Conservation (phyloP, 192 early-diverging fungal species). For the Gorgonomyces haynaldii region DNA sequence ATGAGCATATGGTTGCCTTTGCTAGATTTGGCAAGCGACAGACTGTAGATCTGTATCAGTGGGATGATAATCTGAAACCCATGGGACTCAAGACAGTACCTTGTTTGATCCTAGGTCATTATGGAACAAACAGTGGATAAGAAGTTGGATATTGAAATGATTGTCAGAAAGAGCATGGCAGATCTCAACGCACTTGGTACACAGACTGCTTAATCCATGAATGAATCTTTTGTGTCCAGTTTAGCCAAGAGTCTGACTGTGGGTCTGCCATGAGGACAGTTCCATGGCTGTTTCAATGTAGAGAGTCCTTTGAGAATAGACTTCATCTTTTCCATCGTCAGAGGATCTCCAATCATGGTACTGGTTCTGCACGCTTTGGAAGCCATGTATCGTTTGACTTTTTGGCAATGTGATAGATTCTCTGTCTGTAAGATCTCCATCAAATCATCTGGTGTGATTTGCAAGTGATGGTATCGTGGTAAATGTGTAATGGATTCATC, state of each 20-base stretch:
- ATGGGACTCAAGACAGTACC: not conserved
- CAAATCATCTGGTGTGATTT: not conserved
- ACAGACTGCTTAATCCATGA: no score
- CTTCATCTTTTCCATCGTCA: slow-evolving; percentile 59
- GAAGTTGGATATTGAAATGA: slow-evolving; percentile 3
- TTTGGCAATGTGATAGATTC: slow-evolving; percentile 15
- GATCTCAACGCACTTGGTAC: no score
- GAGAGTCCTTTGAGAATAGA: slow-evolving; percentile 71
- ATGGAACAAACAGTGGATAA: not conserved
- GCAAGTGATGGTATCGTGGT: no score
- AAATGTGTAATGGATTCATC: no score
- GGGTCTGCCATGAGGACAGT: slow-evolving; percentile 94
- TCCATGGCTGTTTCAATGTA: slow-evolving; percentile 88
- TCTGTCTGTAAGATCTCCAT: not conserved
- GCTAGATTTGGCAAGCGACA: slow-evolving; percentile 9
- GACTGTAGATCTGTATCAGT: slow-evolving; percentile 16
- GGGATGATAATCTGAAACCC: slow-evolving; percentile 12
- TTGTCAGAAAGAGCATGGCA: slow-evolving; percentile 4
- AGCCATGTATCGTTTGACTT: slow-evolving; percentile 61
- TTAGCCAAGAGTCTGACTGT: slow-evolving; percentile 76
- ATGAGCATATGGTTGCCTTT: slow-evolving; percentile 21
- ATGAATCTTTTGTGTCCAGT: no score
- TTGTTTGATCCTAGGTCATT: not conserved
- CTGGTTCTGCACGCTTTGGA: slow-evolving; percentile 82
- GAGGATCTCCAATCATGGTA: slow-evolving; percentile 81